phyloP scores from a whole-genome alignment of 768 basidiomycete species.

The Kwoniella mangroviensis region DNA sequence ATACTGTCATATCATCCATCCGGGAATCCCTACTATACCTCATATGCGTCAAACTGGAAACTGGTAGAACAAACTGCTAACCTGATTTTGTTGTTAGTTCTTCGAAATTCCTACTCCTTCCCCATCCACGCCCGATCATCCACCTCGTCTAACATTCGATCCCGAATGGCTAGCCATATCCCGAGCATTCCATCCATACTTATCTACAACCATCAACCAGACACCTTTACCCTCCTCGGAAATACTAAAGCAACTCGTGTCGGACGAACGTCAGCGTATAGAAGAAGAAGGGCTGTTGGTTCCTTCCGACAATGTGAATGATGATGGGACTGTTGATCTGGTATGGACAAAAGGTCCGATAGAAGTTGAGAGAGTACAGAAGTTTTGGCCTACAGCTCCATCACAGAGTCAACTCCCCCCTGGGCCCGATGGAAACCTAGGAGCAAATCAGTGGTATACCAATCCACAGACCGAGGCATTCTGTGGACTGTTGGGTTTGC shows the following conservation, averaged over 20 bases:
- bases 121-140: slow-evolving; percentile 29
- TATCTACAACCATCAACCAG: slow-evolving; percentile 66
- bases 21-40: too few relatives aligned
- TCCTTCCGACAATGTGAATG: slow-evolving; percentile 16
- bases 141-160: slow-evolving; percentile 68
- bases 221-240: slow-evolving; percentile 67
- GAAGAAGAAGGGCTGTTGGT: slow-evolving; percentile 60
- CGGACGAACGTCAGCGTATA: slow-evolving; percentile 72
- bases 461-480: slow-evolving; percentile 91
- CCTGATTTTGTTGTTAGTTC: slow-evolving; percentile 62
- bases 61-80: not conserved
- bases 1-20: not conserved
- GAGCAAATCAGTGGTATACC: slow-evolving; percentile 66
- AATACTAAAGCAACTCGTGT: slow-evolving; percentile 65
- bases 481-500: slow-evolving; percentile 75
- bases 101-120: slow-evolving; percentile 65
- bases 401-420: slow-evolving; percentile 43
- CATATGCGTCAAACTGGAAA: too few relatives aligned
- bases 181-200: slow-evolving; percentile 79
- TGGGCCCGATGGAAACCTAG: slow-evolving; percentile 54
- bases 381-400: slow-evolving; percentile 67
- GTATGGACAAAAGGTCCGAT: slow-evolving; percentile 42
- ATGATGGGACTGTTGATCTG: slow-evolving; percentile 31
- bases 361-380: slow-evolving; percentile 66
- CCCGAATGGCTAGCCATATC: slow-evolving; percentile 93